Base-by-base conservation (phyloP, 2,329 filamentous ascomycete genomes). In the Claviceps sp. region DNA sequence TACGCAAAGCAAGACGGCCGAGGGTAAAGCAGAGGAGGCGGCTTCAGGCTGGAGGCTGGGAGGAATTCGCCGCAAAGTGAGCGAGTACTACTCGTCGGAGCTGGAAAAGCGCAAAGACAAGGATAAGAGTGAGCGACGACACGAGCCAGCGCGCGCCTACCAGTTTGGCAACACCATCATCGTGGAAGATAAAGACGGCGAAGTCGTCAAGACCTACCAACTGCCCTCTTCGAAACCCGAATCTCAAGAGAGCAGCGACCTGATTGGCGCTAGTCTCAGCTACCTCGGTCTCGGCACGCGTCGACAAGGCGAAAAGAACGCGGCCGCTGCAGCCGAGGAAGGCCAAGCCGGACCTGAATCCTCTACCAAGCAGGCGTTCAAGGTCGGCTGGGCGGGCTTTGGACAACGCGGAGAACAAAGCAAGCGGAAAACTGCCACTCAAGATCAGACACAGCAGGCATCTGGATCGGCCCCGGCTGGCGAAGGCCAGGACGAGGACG, bases 111-210 rank as follows among this genome's bases (percentile, higher is more conserved):
- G 80, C 22, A 85, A 83, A 58, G 72, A 73, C 16, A 85, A 83
- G 60, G 72, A 72, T 43, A 81, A 82, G 65, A 64, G 72, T 2
- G 78, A 83, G 40, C 74, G 78, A 50, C 77, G 72, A 57, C 76
- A 81, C 57, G 85, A 85, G 52, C 85, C 87, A 13, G 88, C 88
- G n/a, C 74, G 84, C 47, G 87, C 87, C 5, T 94, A 90, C 63
- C 87, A 90, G 58, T 91, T 89, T 61, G 88, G 88, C 56, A 90
- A 88, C 63, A 90, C 78, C 44, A 88, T 94, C 57, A 91, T 94
- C 63, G 85, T 94, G 16, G 87, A 94, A 68, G 87, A 94, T 56
- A 85, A 87, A 65, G 84, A 90, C 59, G 87, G 87, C 44, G 88
- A 94, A 64, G 88, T 94, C 36, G 78, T 94, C 63, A 90, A 90